Base-by-base conservation (phyloP, 306 rosid species). In the Cicer cuneatum region DNA sequence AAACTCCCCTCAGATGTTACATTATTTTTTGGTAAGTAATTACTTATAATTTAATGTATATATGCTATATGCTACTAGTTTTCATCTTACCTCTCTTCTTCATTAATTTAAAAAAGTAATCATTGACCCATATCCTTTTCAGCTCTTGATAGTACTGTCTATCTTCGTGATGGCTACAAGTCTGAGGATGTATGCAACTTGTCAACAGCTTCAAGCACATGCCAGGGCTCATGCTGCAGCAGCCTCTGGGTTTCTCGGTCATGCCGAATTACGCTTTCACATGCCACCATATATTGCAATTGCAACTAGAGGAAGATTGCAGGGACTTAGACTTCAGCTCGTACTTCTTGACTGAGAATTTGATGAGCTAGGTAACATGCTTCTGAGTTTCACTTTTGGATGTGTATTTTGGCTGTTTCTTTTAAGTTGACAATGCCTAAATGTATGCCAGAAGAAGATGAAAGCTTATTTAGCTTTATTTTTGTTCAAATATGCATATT, bases 251-350 rank as follows among this genome's bases (percentile, higher is more conserved):
- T 82, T 93, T 82, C 92, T 89, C 51, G 90, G 93, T 61, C 98
- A 87, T 51, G 85, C 96, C 61, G 99, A 94, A 78, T 49, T 94
- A 73, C 90, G 86, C 69, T 66, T 91, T 81, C 90, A 87, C 65
- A 54, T 92, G 90, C 97, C 97, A 43, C 88, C 92, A 21, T 92
- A 97, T 14, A 88, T 91, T 84, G 92, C 95, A 37, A 85, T 94
- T 45, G 96, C 96, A 74, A 88, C 46, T 33, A 29, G 96, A 82
- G 97, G 96, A 68, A 91, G 94, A 64, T 82, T 94, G 80, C 97
- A 92, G 69, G 97, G 96, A 69, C 89, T 94, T 41, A 91, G 98
- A 82, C 97, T 91, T 80, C 97, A 93, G 83, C 98, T 93, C 75
- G 93, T 96, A 62, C 91, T 93, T 65, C 96, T 93, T 79, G 98